These are phyloP conservation scores for Claviceps monticola DNA, from an alignment of 2,329 filamentous ascomycete genomes.

Conservation along the genomic window DNA sequence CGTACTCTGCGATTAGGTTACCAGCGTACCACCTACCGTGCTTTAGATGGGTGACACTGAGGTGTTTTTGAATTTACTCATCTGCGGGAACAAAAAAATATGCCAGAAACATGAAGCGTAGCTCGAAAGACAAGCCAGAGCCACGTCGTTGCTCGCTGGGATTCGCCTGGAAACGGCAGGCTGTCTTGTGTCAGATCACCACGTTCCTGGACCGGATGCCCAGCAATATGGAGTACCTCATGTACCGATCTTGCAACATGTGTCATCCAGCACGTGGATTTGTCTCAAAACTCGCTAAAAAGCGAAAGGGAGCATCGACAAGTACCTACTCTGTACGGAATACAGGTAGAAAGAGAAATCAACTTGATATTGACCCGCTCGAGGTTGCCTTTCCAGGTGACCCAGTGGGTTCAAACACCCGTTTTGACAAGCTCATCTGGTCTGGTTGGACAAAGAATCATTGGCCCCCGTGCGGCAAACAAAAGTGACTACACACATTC, in stretches of 20 bases:
- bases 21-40: too few relatives aligned
- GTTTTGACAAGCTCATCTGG: neutral
- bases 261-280: neutral
- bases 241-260: neutral
- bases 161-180: too few relatives aligned
- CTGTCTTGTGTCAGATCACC: too few relatives aligned
- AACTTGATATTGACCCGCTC: neutral
- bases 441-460: neutral
- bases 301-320: neutral
- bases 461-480: neutral
- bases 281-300: neutral
- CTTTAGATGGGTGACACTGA: too few relatives aligned
- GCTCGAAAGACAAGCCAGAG: too few relatives aligned
- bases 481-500: neutral
- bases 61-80: too few relatives aligned
- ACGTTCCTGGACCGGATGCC: neutral
- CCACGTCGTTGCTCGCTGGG: too few relatives aligned
- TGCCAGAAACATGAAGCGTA: too few relatives aligned
- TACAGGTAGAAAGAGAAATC: neutral
- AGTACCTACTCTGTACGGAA: neutral
- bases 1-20: too few relatives aligned
- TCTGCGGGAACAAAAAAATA: too few relatives aligned
- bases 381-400: neutral
- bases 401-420: neutral
- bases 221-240: neutral